These are phyloP conservation scores for Polytrichum formosum DNA, from an alignment of 225 moss, liverwort and hornwort species.

Conservation along the genomic window DNA sequence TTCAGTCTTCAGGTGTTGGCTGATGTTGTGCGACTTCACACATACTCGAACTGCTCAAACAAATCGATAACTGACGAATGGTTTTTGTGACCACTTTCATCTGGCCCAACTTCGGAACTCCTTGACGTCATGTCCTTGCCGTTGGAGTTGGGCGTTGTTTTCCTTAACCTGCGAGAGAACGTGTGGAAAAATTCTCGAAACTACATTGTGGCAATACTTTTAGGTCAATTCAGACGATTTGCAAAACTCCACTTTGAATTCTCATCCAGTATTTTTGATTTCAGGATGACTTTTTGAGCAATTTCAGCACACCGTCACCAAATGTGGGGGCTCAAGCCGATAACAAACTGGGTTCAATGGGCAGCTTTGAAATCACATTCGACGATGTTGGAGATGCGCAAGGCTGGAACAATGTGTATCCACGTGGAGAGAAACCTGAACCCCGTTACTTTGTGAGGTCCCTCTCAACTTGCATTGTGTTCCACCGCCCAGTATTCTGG, in stretches of 20 bases:
- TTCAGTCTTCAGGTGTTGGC: no score
- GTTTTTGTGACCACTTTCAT: no score
- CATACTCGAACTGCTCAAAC: no score
- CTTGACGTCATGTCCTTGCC: no score
- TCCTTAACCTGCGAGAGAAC: no score
- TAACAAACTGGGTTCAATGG: constrained; percentile 21
- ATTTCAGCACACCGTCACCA: constrained; percentile 61
- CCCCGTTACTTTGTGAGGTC: constrained; percentile 77
- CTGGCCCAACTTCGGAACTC: no score
- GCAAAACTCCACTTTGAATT: neutral
- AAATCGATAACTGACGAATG: no score
- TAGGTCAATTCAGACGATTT: neutral
- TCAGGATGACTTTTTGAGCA: constrained; percentile 63
- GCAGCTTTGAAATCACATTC: constrained; percentile 62
- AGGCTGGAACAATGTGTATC: constrained; percentile 60
- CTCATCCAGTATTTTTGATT: neutral
- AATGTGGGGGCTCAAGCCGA: constrained; percentile 37
- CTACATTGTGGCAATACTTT: no score
- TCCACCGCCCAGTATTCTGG: neutral
- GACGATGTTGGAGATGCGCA: constrained; percentile 48
- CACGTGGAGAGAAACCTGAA: constrained; percentile 63
- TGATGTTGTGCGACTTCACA: no score
- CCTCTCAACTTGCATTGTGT: neutral
- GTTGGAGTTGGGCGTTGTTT: no score
- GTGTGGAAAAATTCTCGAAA: no score